phyloP scores from a whole-genome alignment of 306 rosid species.

The Lagenaria siceraria region DNA sequence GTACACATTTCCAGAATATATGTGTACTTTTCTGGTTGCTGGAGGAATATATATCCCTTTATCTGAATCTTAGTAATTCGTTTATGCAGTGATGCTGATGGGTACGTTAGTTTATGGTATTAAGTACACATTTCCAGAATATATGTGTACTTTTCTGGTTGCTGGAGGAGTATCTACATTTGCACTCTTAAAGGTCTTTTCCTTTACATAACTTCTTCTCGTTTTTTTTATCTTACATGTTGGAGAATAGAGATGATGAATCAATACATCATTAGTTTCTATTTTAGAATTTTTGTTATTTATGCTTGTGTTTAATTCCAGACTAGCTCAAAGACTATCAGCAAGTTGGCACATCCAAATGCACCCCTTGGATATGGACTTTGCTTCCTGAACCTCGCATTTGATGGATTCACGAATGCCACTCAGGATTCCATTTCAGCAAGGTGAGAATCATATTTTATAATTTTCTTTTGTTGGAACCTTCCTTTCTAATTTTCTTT shows the following conservation, averaged over 20 bases:
- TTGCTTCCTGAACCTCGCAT: conserved; percentile 87
- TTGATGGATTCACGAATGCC: conserved; percentile 99
- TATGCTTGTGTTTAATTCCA: conserved; percentile 23
- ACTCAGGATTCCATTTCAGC: conserved; percentile 88
- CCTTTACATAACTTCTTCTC: neutral
- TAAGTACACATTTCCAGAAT: conserved; percentile 67
- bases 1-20: conserved; percentile 67
- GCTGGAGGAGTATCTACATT: conserved; percentile 96
- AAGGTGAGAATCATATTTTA: conserved; percentile 29
- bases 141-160: conserved; percentile 76
- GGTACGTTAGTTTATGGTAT: conserved; percentile 76
- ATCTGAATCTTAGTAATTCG: neutral
- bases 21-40: conserved; percentile 86
- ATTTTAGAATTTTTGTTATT: neutral
- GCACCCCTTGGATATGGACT: conserved; percentile 96
- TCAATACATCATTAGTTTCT: neutral
- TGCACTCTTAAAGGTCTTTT: conserved; percentile 76
- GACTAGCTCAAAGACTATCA: conserved; percentile 91
- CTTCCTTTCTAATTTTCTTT: neutral
- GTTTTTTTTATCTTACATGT: neutral
- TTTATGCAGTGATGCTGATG: conserved; percentile 92
- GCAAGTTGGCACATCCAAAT: conserved; percentile 88
- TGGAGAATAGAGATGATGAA: neutral
- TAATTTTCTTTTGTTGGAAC: neutral
- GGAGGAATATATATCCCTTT: conserved; percentile 36